These are phyloP conservation scores for Marasmius tenuissimus DNA, from an alignment of 1,284 basidiomycete genomes.

Conservation along the genomic window DNA sequence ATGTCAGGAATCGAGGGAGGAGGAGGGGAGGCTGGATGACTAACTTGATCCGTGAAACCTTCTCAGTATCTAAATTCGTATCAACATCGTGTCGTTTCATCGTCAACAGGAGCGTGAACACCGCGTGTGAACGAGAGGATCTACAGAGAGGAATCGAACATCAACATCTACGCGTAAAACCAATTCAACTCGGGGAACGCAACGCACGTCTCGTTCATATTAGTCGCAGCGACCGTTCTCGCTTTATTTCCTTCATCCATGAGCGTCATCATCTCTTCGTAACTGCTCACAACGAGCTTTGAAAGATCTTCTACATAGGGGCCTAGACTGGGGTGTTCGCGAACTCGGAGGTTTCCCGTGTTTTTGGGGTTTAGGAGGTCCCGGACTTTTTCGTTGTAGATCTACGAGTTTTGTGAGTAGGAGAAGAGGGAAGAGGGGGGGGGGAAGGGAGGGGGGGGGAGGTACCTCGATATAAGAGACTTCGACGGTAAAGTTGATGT, in stretches of 20 bases:
- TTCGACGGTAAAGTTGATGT: constrained; percentile 86
- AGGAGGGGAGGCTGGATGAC: constrained; percentile 21
- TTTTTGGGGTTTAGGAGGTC: constrained; percentile 98
- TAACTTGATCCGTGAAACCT: constrained; percentile 92
- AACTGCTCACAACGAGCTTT: constrained; percentile 88
- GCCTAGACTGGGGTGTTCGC: constrained; percentile 92
- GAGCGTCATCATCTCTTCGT: constrained; percentile 95
- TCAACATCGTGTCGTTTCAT: constrained; percentile 85
- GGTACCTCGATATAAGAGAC: constrained; percentile 94
- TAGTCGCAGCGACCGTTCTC: constrained; percentile 95
- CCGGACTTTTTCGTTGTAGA: constrained; percentile 98
- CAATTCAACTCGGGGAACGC: constrained; percentile 2
- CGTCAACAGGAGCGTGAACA: constrained; percentile 92
- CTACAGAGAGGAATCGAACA: constrained; percentile 32
- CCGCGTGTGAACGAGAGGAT: constrained; percentile 95
- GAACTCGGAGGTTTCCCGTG: constrained; percentile 91
- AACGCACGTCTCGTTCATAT: constrained; percentile 97
- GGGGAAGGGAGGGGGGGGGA: background rate
- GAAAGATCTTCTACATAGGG: constrained; percentile 98
- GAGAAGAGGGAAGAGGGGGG: background rate
- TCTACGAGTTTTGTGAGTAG: constrained; percentile 43
- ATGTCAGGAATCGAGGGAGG: background rate
- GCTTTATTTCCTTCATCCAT: constrained; percentile 99
- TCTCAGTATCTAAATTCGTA: constrained; percentile 90
- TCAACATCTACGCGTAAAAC: constrained; percentile 7